phyloP scores from a whole-genome alignment of 306 rosid genomes.

The Cucumis cinereus region DNA sequence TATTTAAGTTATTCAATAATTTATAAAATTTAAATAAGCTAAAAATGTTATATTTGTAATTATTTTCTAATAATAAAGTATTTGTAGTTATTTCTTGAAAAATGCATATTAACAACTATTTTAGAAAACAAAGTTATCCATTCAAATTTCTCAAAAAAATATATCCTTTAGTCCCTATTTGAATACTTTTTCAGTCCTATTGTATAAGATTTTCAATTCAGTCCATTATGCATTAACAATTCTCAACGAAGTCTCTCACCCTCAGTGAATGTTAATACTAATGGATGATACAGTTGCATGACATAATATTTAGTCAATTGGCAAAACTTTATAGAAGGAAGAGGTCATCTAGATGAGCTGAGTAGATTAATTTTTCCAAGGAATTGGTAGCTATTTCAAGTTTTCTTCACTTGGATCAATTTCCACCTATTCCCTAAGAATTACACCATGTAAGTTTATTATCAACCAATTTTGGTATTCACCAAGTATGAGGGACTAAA shows the following conservation, averaged over 20 bases:
- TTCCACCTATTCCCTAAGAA: neutral
- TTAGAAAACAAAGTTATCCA: neutral
- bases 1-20: too few relatives aligned
- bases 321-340: neutral
- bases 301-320: neutral
- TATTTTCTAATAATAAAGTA: too few relatives aligned
- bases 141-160: neutral
- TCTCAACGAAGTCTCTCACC: neutral
- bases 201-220: too few relatives aligned
- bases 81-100: neutral
- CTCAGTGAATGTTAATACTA: too few relatives aligned
- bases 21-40: neutral
- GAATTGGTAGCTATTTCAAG: neutral
- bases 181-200: neutral
- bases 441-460: neutral
- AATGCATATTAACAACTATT: neutral
- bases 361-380: neutral
- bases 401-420: neutral
- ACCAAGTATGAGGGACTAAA: neutral
- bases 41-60: neutral
- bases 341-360: neutral
- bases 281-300: neutral
- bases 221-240: neutral
- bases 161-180: neutral
- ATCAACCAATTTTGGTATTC: neutral